These are phyloP conservation scores for Pistacia integerrima DNA, from an alignment of 345 rosid species.

Conservation along the genomic window DNA sequence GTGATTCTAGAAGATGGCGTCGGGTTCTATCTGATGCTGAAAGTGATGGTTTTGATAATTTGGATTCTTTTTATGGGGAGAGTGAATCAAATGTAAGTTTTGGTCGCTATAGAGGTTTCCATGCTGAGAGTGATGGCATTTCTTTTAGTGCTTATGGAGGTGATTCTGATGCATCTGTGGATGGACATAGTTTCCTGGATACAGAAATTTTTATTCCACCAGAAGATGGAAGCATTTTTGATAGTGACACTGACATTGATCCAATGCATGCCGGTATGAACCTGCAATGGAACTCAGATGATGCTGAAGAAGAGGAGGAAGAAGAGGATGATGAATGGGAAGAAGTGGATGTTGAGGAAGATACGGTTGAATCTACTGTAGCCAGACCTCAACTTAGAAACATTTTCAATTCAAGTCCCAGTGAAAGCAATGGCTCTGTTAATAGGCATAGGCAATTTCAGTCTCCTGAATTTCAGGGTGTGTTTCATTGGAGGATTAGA, in stretches of 20 bases:
- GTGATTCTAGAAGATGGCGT: slow-evolving; percentile 70
- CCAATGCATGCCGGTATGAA: slow-evolving; percentile 83
- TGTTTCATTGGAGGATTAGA: slow-evolving; percentile 37
- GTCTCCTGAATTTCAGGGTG: slow-evolving; percentile 45
- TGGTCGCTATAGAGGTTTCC: slow-evolving; percentile 45
- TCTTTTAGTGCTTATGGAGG: slow-evolving; percentile 73
- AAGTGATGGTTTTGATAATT: slow-evolving; percentile 67
- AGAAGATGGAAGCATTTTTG: slow-evolving; percentile 51
- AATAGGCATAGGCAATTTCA: slow-evolving; percentile 27
- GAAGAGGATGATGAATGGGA: slow-evolving; percentile 63
- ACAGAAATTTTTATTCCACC: slow-evolving; percentile 50
- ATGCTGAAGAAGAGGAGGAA: slow-evolving; percentile 49
- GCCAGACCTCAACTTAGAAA: slow-evolving; percentile 28
- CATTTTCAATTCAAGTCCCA: slow-evolving; percentile 45
- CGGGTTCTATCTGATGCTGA: slow-evolving; percentile 67
- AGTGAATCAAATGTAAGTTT: slow-evolving; percentile 66
- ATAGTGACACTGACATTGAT: slow-evolving; percentile 86
- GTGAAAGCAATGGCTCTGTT: slow-evolving; percentile 44
- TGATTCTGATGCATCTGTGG: slow-evolving; percentile 82
- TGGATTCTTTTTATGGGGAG: slow-evolving; percentile 57
- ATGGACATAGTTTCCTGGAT: slow-evolving; percentile 55
- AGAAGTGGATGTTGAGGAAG: slow-evolving; percentile 56
- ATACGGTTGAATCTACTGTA: slow-evolving; percentile 32
- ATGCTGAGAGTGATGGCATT: slow-evolving; percentile 65
- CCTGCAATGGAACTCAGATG: slow-evolving; percentile 74